phyloP scores from a whole-genome alignment of 2,329 filamentous ascomycete genomes.

The Didymosphaeria variabile region DNA sequence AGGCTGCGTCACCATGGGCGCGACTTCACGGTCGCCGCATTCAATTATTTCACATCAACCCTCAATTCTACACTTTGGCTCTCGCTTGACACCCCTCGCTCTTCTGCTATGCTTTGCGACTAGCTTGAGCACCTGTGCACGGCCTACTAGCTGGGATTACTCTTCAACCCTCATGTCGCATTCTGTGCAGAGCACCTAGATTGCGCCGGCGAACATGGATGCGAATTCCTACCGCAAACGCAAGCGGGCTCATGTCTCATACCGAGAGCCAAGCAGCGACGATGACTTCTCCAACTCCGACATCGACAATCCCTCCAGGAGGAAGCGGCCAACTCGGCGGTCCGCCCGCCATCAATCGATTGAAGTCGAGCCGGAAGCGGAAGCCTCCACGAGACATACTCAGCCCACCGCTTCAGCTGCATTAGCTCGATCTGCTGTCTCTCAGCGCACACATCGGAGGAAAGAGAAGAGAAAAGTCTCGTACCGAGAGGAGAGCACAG shows the following conservation, averaged over 20 bases:
- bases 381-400: constrained; percentile 21
- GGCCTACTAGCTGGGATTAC: neutral
- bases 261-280: constrained; percentile 48
- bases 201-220: constrained; percentile 31
- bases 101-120: neutral
- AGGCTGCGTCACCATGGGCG: constrained; percentile 5
- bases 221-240: constrained; percentile 38
- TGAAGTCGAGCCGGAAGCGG: constrained; percentile 22
- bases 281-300: constrained; percentile 39
- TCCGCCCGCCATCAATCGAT: constrained; percentile 32
- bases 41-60: neutral
- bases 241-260: constrained; percentile 47
- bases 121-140: neutral
- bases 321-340: constrained; percentile 37
- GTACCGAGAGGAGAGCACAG: constrained; percentile 46
- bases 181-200: constrained; percentile 7
- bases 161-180: neutral
- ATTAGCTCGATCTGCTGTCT: constrained; percentile 7
- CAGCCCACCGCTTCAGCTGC: constrained; percentile 17
- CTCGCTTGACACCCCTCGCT: neutral
- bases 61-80: neutral
- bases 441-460: constrained; percentile 20
- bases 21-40: neutral
- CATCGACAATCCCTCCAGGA: constrained; percentile 17
- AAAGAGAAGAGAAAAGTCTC: constrained; percentile 32